A percentile compares a stretch with the other conserved stretches of the same genome.
These are phyloP conservation scores for Pseudogymnoascus sp. DNA, from an alignment of 2,329 filamentous ascomycete species.

Conservation along the genomic window DNA sequence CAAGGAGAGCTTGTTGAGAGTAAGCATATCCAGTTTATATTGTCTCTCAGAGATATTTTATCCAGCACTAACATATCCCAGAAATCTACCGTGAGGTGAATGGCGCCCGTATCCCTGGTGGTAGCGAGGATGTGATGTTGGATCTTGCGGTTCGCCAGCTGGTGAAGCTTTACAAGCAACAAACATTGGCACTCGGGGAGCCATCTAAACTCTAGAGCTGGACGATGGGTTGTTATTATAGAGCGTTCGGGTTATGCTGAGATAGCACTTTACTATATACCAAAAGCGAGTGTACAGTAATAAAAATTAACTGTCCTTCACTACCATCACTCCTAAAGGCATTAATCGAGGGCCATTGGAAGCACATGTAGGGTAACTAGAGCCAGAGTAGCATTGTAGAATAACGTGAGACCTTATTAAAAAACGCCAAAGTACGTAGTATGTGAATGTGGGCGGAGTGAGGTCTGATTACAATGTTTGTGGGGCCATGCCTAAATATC, in stretches of 20 bases:
- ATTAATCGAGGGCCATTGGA: too few relatives aligned
- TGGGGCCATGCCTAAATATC: not conserved
- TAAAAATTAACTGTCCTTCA: not conserved
- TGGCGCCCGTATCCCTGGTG: slow-evolving; percentile 54
- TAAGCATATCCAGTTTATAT: not conserved
- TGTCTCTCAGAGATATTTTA: not conserved
- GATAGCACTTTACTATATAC: not conserved
- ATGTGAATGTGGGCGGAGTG: not conserved
- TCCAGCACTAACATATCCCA: not conserved
- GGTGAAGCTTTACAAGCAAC: slow-evolving; percentile 52
- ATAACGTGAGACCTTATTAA: too few relatives aligned
- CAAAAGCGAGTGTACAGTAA: not conserved
- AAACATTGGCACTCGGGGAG: not conserved
- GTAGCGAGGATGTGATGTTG: slow-evolving; percentile 64
- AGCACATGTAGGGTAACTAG: too few relatives aligned
- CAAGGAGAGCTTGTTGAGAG: slow-evolving; percentile 62
- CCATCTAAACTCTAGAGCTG: not conserved
- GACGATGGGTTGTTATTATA: not conserved
- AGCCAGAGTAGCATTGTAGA: too few relatives aligned
- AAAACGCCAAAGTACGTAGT: too few relatives aligned
- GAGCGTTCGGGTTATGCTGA: not conserved
- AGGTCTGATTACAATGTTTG: not conserved
- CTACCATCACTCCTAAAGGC: too few relatives aligned
- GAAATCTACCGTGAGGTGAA: slow-evolving; percentile 58
- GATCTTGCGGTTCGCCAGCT: slow-evolving; percentile 62